Evolutionary conservation across 257 asterid species (phyloP), one percentile per base, ranked within the genome.

Genomic region (Coffea eugenioides): DNA sequence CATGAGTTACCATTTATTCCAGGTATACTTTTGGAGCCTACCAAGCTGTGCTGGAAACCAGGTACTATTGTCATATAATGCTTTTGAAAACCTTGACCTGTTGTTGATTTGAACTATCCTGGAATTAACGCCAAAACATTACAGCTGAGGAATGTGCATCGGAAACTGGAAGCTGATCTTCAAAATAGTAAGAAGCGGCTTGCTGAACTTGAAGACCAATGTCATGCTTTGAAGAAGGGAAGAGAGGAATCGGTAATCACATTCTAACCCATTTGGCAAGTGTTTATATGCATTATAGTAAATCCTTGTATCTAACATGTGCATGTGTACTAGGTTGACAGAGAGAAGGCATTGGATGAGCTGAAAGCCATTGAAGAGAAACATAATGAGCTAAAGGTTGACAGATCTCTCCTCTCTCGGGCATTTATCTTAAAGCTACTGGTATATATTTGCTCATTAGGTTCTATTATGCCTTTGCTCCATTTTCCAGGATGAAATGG

Each of bases 31-130:
- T 83, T 96, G 98, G 98, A 96, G 99, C 82, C 97, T 96, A 79
- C 97, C 97, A 73, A 96, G 99, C 89, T 94, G 97, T 88, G 99
- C 98, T 83, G 98, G 98, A 73, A 96, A 94, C 84, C 99, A 96
- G 97, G 99, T 94, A 67, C 84, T 71, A 70, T 75, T 64, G 23
- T 62, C 45, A 61, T 27, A 27, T 76, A 15, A 13, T 49, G 77
- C 20, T 21, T 21, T 46, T 10, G 18, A 39, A 69, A 77, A 62
- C 31, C 76, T 65, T 20, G 4, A 25, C 1, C 69, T 9, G 45
- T 45, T 18, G 52, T 34, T 54, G 21, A n/a, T 16, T 81, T 49
- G 59, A n/a, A 49, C 57, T 49, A 13, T 43, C 8, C 41, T 81
- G 71, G 27, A 77, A 59, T 52, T 57, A 70, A 61, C n/a, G 27